Conservation (phyloP, 2,329 filamentous ascomycete genomes). For the Claviceps arundinis region DNA sequence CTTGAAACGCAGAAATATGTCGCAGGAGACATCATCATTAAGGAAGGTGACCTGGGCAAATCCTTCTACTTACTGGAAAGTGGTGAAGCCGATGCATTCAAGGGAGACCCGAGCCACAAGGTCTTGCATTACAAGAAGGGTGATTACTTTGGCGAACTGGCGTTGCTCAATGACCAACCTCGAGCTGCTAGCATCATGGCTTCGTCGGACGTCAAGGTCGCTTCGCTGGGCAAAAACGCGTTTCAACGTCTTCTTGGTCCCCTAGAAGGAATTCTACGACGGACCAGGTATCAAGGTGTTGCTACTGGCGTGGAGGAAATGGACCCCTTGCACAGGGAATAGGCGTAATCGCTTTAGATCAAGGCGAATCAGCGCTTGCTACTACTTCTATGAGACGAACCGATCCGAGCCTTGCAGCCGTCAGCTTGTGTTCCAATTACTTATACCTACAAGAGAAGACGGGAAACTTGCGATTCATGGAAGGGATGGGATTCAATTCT, state of each 20-base stretch:
- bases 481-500: not conserved
- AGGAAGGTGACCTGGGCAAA: constrained; percentile 80
- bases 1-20: constrained; percentile 82
- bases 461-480: not conserved
- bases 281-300: constrained; percentile 51
- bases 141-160: constrained; percentile 94
- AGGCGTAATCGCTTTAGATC: not conserved
- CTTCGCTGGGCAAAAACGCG: constrained; percentile 80
- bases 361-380: no score
- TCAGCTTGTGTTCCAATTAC: not conserved
- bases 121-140: constrained; percentile 80
- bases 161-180: constrained; percentile 83
- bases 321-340: constrained; percentile 44
- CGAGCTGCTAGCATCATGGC: constrained; percentile 81
- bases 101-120: constrained; percentile 53
- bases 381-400: no score
- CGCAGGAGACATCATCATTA: constrained; percentile 70
- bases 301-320: constrained; percentile 51
- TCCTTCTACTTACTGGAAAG: constrained; percentile 84
- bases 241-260: constrained; percentile 89
- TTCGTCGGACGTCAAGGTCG: constrained; percentile 80
- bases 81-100: constrained; percentile 78
- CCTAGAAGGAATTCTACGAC: constrained; percentile 86
- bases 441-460: not conserved
- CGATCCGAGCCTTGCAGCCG: not conserved